Evolutionary conservation across 192 early-diverging fungal species (phyloP).

Genomic region (Backusella mclennaniae): DNA sequence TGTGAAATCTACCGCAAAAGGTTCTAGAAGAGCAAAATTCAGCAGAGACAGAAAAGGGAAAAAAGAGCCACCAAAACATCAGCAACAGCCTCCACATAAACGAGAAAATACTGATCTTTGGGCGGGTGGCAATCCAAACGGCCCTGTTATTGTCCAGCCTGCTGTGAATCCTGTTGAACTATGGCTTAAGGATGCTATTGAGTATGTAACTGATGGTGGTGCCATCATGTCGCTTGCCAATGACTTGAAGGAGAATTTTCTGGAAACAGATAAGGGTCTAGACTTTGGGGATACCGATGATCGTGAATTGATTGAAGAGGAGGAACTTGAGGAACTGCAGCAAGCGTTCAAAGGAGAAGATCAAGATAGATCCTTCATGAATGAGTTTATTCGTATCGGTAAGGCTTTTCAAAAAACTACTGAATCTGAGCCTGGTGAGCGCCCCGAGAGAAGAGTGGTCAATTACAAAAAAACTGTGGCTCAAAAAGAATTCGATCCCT

Average conservation of each 20-base stretch:
- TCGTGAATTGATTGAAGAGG: conserved; percentile 48
- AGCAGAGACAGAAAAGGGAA: not conserved
- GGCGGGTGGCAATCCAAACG: conserved; percentile 13
- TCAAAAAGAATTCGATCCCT: conserved; percentile 7
- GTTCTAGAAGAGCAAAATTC: not conserved
- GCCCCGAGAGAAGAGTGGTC: conserved; percentile 2
- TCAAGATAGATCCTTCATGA: conserved; percentile 15
- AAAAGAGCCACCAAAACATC: not conserved
- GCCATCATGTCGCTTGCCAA: not conserved
- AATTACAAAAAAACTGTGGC: conserved; percentile 21
- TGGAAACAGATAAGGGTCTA: conserved; percentile 34
- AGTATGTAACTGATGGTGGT: not conserved
- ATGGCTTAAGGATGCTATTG: conserved; percentile 35
- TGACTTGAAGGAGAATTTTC: conserved; percentile 17
- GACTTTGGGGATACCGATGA: conserved; percentile 42
- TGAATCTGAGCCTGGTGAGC: conserved; percentile 9
- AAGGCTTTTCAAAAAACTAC: not conserved
- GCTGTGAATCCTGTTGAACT: conserved; percentile 27
- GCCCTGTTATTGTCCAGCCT: not conserved
- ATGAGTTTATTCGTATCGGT: conserved; percentile 16
- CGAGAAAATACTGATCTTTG: not conserved
- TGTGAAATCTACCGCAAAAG: not conserved
- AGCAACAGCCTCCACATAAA: not conserved
- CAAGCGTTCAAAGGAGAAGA: conserved; percentile 42
- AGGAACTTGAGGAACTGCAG: conserved; percentile 39